Percentiles rank a stretch among this genome's conserved stretches.
phyloP scores from a whole-genome alignment of 1,139 yeast genomes.

The Hanseniaspora uvarum region DNA sequence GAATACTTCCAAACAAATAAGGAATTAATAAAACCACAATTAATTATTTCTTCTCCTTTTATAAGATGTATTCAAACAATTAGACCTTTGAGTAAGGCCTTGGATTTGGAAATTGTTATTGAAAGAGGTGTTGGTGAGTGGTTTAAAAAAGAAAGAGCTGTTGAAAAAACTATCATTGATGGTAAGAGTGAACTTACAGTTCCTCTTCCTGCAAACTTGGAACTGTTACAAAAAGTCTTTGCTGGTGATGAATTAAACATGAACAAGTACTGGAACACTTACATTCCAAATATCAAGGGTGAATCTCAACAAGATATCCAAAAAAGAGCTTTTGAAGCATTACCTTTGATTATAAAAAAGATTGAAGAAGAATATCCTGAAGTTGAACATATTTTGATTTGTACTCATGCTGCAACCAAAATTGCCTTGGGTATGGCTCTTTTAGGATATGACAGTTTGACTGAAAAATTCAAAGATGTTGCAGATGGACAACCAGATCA shows the following conservation, averaged over 20 bases:
- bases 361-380: constrained; percentile 48
- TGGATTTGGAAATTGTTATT: constrained; percentile 47
- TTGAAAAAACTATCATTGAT: constrained; percentile 19
- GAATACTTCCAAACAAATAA: constrained; percentile 32
- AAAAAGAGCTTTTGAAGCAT: constrained; percentile 42
- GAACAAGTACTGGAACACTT: constrained; percentile 39
- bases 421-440: constrained; percentile 68
- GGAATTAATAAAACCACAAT: constrained; percentile 44
- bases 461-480: constrained; percentile 33
- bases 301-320: constrained; percentile 58
- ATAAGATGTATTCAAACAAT: constrained; percentile 83
- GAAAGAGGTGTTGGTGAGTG: constrained; percentile 71
- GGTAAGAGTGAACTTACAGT: constrained; percentile 24
- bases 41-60: constrained; percentile 70
- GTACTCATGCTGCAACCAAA: constrained; percentile 79
- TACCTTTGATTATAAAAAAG: constrained; percentile 42
- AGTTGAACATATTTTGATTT: constrained; percentile 46
- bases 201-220: constrained; percentile 51
- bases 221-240: constrained; percentile 42
- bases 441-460: constrained; percentile 40
- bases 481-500: constrained; percentile 5
- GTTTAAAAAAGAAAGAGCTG: constrained; percentile 47
- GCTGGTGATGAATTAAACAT: constrained; percentile 34
- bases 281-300: constrained; percentile 52
- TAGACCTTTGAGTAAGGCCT: constrained; percentile 49